Conservation (phyloP, 2,329 filamentous ascomycete species). For the Nemania serpens region DNA sequence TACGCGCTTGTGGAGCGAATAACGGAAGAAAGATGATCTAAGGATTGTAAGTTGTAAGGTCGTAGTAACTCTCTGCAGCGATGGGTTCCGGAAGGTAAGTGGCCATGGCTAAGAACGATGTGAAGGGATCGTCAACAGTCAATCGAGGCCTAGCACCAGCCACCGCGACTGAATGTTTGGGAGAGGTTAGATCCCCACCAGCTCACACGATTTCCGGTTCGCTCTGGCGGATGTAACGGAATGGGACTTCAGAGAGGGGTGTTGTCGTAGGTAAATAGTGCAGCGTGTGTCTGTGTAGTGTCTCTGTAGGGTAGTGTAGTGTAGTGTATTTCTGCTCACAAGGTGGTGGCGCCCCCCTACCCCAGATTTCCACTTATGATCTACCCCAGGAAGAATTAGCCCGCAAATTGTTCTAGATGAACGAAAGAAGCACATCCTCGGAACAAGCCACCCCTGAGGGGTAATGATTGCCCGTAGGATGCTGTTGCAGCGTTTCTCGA, state of each 20-base stretch:
- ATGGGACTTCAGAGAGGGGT: neutral
- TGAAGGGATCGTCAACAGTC: conserved; percentile 15
- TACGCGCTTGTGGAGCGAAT: conserved; percentile 18
- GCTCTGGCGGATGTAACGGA: conserved; percentile 26
- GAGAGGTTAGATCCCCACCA: neutral
- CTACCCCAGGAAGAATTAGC: conserved; percentile 26
- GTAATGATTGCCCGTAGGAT: conserved; percentile 14
- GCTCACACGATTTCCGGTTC: conserved; percentile 16
- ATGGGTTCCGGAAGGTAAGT: conserved; percentile 31
- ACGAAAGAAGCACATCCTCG: conserved; percentile 18
- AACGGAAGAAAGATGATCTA: conserved; percentile 23
- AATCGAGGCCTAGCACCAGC: conserved; percentile 1
- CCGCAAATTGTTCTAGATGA: conserved; percentile 30
- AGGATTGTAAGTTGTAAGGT: conserved; percentile 4
- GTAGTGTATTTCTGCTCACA: neutral
- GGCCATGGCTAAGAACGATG: conserved; percentile 23
- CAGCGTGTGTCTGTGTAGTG: no score
- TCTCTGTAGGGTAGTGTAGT: no score
- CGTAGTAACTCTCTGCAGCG: conserved; percentile 3
- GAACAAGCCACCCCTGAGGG: conserved; percentile 22
- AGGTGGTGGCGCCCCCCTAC: conserved; percentile 12
- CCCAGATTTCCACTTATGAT: conserved; percentile 29
- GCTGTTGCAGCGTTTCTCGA: neutral
- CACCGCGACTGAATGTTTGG: neutral
- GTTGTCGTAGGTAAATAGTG: no score